Percentiles rank a stretch among this genome's conserved stretches.
phyloP scores from a whole-genome alignment of 2,329 filamentous ascomycete species.

The Botrytis byssoidea region DNA sequence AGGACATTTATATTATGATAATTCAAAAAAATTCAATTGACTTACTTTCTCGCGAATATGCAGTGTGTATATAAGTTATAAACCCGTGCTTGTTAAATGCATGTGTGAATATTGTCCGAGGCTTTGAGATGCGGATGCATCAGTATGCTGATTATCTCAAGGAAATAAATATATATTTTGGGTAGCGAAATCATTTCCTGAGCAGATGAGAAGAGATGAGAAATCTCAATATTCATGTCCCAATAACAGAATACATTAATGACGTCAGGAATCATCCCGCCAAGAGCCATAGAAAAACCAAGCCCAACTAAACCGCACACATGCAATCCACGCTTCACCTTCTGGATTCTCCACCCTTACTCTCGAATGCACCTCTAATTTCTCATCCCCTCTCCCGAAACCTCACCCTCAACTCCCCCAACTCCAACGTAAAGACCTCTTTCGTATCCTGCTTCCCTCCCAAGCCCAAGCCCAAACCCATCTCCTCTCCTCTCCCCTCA shows the following conservation, averaged over 20 bases:
- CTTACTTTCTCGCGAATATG: not conserved
- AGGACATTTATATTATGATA: not conserved
- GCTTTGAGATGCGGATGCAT: not conserved
- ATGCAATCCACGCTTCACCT: not conserved
- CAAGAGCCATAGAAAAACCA: not conserved
- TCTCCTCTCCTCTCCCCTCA: not conserved
- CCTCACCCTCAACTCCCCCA: not conserved
- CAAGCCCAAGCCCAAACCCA: not conserved
- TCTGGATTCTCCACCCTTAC: not conserved
- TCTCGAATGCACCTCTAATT: too few relatives aligned
- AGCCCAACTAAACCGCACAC: not conserved
- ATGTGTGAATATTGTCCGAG: not conserved
- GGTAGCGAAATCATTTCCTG: too few relatives aligned
- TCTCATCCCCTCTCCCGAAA: not conserved
- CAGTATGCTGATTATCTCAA: rapidly evolving
- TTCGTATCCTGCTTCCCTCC: not conserved
- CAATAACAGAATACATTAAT: not conserved
- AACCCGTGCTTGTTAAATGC: not conserved
- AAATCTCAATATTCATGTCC: not conserved
- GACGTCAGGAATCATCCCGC: not conserved
- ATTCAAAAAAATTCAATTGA: not conserved
- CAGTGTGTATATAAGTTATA: not conserved
- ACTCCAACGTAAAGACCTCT: not conserved
- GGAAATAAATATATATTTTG: not conserved
- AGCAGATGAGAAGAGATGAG: not conserved